Base-by-base conservation (phyloP, 805 yeast genomes). In the Blastobotrys terrestris region DNA sequence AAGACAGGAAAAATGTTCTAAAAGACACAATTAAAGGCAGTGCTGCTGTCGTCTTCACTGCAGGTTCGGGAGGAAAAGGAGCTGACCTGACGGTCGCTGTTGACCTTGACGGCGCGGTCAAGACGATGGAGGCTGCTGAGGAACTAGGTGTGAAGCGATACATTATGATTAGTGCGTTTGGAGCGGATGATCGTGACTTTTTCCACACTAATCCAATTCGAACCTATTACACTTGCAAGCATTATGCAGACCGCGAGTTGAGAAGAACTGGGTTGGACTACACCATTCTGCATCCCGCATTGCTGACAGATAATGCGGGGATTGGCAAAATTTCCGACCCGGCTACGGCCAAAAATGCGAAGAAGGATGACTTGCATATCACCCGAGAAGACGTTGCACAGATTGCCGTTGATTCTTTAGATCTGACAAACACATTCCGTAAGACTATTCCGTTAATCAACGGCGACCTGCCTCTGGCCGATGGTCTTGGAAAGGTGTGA, bases 91-190 rank as follows among this genome's bases (percentile, higher is more conserved):
- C 77, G 1, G 69, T 80, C 49, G 68, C 74, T 19, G 77, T 82
- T n/a, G 87, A 83, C 59, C 67, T 81, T 54, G 86, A 82, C 61
- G 83, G 83, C 2, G 81, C 83, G 6, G 78, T 79, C 31, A 78
- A 79, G 61, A 72, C 76, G 1, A 71, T 77, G 53, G 85, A 81
- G 60, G 85, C 83, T 0, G 70, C 80, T 6, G 74, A 74, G 44
- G 54, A 60, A 44, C 77, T 73, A 15, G 66, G 68, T 0, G 72
- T 77, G 26, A 63, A 70, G 48, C 70, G 84, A 55, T 76, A 75
- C 55, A 59, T 83, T 18, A 63, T 81, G 49, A 77, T 83, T 3
- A 79, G 85, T 63, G 85, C 84, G 1, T 60, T 79, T 22, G 73
- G 75, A 53, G 78, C 85, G 1, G 75, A 74, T n/a, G 72, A 77